Evolutionary conservation across 257 asterid species (phyloP), one percentile per base, ranked within the genome.

Genomic region (Nicotiana tabacum): DNA sequence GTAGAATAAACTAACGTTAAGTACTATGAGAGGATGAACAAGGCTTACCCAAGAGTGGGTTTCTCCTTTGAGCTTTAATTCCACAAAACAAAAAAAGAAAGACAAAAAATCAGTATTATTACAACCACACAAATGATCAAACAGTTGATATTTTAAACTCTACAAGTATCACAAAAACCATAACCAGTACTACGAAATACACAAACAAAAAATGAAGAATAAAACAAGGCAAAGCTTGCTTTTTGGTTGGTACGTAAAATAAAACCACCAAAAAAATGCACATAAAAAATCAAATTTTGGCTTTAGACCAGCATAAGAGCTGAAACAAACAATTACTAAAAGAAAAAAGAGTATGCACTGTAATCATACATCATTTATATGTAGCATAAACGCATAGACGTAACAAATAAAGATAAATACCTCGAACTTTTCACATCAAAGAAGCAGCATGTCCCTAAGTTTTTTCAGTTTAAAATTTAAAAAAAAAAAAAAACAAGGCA

Each of bases 61-160:
- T 91, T 95, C 98, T 95, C 98, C 98, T 95, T 95, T 87, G 98
- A 93, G 98, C 98, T 95, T 94, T 51, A 37, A 74, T 51, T 51
- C 94, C 87, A 74, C 46, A 4, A 53, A 53, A 53, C n/a, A 53
- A 57, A 17, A 57, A 57, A 17, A 0, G 2, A 57, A 21, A 17
- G 10, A 6, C 9, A 39, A 57, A 53, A 53, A 57, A 57, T 17
- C 3, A 57, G 24, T 17, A 57, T 57, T 5, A 57, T 57, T 55
- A 57, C 24, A 57, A 57, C 9, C 62, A 57, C 24, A 56, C 62
- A 56, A 56, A 56, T 56, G n/a, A 7, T 17, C 27, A 56, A 56
- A 56, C n/a, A 56, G 9, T 56, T 56, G 2, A 16, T 16, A 57
- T 57, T 57, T n/a, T 57, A 57, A 57, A 17, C 62, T 57, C 6